phyloP scores from a whole-genome alignment of 1,284 basidiomycete species.

The Boletellus sp. region DNA sequence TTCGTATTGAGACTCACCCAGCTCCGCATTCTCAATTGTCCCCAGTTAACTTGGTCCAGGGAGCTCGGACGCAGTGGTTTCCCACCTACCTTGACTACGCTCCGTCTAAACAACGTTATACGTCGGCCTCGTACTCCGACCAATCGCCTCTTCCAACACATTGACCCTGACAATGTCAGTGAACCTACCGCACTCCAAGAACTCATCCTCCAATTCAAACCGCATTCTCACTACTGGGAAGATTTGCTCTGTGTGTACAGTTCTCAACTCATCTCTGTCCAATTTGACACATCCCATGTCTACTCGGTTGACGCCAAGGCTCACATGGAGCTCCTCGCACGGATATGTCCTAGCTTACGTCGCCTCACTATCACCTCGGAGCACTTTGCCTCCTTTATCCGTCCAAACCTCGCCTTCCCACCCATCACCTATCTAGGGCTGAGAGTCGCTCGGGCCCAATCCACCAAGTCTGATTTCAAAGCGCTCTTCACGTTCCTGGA shows the following conservation, averaged over 20 bases:
- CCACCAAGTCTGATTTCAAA: slow-evolving; percentile 5
- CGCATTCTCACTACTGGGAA: slow-evolving; percentile 4
- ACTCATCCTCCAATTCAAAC: slow-evolving; percentile 12
- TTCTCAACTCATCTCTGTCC: slow-evolving; percentile 19
- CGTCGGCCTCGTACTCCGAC: not conserved
- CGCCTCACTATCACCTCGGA: slow-evolving; percentile 20
- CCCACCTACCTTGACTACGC: slow-evolving; percentile 20
- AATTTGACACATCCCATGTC: not conserved
- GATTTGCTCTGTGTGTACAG: slow-evolving; percentile 11
- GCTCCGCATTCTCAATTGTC: slow-evolving; percentile 22
- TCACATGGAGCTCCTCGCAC: slow-evolving; percentile 9
- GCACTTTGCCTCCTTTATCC: slow-evolving; percentile 1
- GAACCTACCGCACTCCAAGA: slow-evolving; percentile 17
- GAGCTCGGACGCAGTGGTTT: not conserved
- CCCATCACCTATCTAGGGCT: slow-evolving; percentile 22
- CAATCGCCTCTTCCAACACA: not conserved
- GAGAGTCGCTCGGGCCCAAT: slow-evolving; percentile 7
- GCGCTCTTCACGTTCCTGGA: slow-evolving; percentile 14
- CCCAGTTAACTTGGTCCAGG: slow-evolving; percentile 11
- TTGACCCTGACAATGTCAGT: not conserved
- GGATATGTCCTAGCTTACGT: slow-evolving; percentile 18
- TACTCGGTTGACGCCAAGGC: not conserved
- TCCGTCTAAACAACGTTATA: slow-evolving; percentile 4
- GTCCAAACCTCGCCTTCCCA: slow-evolving; percentile 6
- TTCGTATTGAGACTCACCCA: slow-evolving; percentile 16